A percentile compares a stretch with the other conserved stretches of the same genome.
phyloP scores from a whole-genome alignment of 441 rosid genomes.

The Mallotus japonicus region DNA sequence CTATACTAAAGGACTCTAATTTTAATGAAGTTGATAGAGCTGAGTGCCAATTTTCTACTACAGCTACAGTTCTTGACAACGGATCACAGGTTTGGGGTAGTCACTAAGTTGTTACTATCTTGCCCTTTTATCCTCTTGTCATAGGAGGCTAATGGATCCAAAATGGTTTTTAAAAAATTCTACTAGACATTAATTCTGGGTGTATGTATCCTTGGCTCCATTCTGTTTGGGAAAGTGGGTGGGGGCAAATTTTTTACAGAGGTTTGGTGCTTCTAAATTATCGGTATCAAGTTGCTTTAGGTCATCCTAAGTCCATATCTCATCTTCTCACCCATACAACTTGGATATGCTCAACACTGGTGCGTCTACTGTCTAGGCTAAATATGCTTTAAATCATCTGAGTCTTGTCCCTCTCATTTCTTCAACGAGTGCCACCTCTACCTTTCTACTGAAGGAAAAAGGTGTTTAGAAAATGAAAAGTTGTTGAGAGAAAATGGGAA shows the following conservation, averaged over 20 bases:
- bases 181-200: background rate
- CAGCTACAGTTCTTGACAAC: slow-evolving; percentile 73
- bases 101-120: background rate
- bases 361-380: slow-evolving; percentile 4
- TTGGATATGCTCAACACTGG: background rate
- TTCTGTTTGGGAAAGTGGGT: background rate
- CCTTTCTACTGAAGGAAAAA: background rate
- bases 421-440: background rate
- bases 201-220: background rate
- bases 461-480: background rate
- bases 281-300: background rate
- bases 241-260: background rate
- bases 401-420: background rate
- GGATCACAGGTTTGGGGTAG: slow-evolving; percentile 68
- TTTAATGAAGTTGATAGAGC: slow-evolving; percentile 90
- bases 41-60: slow-evolving; percentile 86
- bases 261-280: background rate
- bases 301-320: background rate
- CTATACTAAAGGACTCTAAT: slow-evolving; percentile 84
- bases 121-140: background rate
- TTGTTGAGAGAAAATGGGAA: background rate
- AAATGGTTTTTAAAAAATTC: slow-evolving; percentile 2
- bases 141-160: background rate
- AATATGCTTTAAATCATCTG: background rate
- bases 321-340: background rate